Conservation (phyloP, 2,329 filamentous ascomycete genomes). For the Phoma sp. region DNA sequence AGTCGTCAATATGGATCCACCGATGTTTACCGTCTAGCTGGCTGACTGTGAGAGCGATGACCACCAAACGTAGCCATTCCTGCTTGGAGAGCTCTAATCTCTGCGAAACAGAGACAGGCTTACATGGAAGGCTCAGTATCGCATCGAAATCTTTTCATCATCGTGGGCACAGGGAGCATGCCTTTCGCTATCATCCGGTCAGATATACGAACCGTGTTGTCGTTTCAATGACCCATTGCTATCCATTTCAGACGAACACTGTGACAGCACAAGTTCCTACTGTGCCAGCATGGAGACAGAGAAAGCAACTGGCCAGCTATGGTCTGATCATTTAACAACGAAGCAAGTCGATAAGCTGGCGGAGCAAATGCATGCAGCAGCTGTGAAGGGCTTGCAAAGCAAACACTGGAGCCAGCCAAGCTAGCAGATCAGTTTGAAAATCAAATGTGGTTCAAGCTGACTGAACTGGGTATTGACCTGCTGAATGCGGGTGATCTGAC, state of each 20-base stretch:
- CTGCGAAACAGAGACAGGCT: slow-evolving; percentile 64
- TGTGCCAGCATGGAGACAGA: slow-evolving; percentile 33
- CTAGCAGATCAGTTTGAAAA: slow-evolving; percentile 33
- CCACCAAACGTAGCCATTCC: slow-evolving; percentile 58
- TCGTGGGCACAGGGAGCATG: slow-evolving; percentile 71
- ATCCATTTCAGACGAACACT: slow-evolving; percentile 32
- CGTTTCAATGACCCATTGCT: slow-evolving; percentile 70
- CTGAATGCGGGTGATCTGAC: slow-evolving; percentile 34
- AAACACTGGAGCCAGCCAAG: slow-evolving; percentile 35
- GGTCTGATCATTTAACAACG: slow-evolving; percentile 19
- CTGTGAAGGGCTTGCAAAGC: slow-evolving; percentile 28
- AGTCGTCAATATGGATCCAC: slow-evolving; percentile 55
- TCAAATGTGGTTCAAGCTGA: slow-evolving; percentile 28
- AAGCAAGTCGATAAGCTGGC: slow-evolving; percentile 24
- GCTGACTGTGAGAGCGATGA: slow-evolving; percentile 72
- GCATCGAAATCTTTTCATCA: slow-evolving; percentile 65
- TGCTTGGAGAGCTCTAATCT: slow-evolving; percentile 63
- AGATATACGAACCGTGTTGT: slow-evolving; percentile 64
- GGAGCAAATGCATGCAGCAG: slow-evolving; percentile 30
- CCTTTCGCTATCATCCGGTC: slow-evolving; percentile 62
- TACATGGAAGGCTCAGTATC: slow-evolving; percentile 57
- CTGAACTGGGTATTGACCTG: slow-evolving; percentile 26
- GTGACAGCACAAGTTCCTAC: slow-evolving; percentile 36
- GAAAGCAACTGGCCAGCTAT: slow-evolving; percentile 26
- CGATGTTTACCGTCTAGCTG: slow-evolving; percentile 63